Base-by-base conservation (phyloP, 441 rosid genomes). In the Croton setiger region DNA sequence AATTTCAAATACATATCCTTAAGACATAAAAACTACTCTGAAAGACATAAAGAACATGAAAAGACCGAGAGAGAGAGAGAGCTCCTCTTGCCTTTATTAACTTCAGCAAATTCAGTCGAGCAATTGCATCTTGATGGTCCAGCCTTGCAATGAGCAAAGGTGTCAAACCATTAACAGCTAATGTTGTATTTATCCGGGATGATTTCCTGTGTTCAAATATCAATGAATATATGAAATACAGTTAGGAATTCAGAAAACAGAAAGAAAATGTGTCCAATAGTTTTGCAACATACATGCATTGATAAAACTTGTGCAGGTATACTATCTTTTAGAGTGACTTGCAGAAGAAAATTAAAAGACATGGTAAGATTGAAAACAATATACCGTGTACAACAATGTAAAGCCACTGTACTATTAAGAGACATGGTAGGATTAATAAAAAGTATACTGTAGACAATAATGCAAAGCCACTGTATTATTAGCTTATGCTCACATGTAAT, bases 81-180 rank as follows among this genome's bases (percentile, higher is more conserved):
- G 31, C 31, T 27, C 31, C 14, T 33, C 15, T 72, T 18, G 88
- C 99, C 99, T 92, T 95, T 45, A 95, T 95, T 70, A 91, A 81
- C 79, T 95, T 95, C 53, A 92, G 91, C 71, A 95, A 86, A 82
- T 90, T 95, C 68, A 92, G 96, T 51, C 99, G 93, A 56, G 98
- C 98, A 74, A 95, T 92, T 23, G 99, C 99, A 79, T 95, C 98
- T 78, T 88, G 98, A 75, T 92, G 97, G 72, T 91, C 98, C 81
- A 95, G 82, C 79, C 96, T 88, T 57, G 87, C 80, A 45, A 95
- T 87, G 15, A 95, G 93, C 78, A 95, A 80, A 10, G 95, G 98
- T 33, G 97, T 95, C 87, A 95, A 87, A 57, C 99, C 99, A 79
- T 87, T 91, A 55, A 90, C 92, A 68, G 98, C 99, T 75, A 95